These are phyloP conservation scores for Pythium monospermum DNA, from an alignment of 352 stramenopile species.

Conservation along the genomic window DNA sequence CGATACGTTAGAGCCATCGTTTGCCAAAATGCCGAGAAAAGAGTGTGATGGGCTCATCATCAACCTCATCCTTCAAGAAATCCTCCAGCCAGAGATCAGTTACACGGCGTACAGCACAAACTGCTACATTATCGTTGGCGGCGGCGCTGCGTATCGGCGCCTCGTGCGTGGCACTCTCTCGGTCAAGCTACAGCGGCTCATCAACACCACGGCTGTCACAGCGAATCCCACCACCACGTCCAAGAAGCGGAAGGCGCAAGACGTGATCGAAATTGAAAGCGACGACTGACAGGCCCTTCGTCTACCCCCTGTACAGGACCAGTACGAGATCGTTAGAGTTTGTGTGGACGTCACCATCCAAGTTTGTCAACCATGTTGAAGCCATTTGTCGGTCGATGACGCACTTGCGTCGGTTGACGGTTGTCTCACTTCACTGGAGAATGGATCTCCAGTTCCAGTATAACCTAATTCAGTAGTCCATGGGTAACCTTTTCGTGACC, in stretches of 20 bases:
- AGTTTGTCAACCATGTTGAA: slow-evolving; percentile 15
- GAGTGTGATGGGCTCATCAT: slow-evolving; percentile 50
- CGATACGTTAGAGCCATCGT: slow-evolving; percentile 27
- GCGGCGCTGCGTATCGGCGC: slow-evolving; percentile 32
- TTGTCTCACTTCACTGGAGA: not conserved
- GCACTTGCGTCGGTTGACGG: slow-evolving; percentile 5
- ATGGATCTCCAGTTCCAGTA: not conserved
- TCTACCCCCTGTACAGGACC: too few relatives aligned
- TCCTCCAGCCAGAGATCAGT: slow-evolving; percentile 66
- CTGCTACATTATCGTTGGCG: slow-evolving; percentile 62
- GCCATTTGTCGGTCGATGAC: slow-evolving; percentile 13
- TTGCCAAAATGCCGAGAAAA: slow-evolving; percentile 29
- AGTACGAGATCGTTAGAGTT: not conserved
- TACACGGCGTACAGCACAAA: slow-evolving; percentile 77
- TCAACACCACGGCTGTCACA: not conserved
- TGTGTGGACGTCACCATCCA: not conserved
- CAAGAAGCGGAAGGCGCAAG: slow-evolving; percentile 15
- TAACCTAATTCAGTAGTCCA: slow-evolving; percentile 12
- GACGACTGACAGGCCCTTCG: slow-evolving; percentile 13
- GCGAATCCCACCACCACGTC: not conserved
- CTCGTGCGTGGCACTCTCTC: slow-evolving; percentile 13
- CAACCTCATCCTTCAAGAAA: slow-evolving; percentile 38
- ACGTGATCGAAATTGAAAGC: slow-evolving; percentile 41
- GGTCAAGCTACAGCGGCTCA: slow-evolving; percentile 18
- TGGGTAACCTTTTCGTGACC: too few relatives aligned